Evolutionary conservation across 768 basidiomycete genomes (phyloP).

Genomic region (Ramaria sp.): DNA sequence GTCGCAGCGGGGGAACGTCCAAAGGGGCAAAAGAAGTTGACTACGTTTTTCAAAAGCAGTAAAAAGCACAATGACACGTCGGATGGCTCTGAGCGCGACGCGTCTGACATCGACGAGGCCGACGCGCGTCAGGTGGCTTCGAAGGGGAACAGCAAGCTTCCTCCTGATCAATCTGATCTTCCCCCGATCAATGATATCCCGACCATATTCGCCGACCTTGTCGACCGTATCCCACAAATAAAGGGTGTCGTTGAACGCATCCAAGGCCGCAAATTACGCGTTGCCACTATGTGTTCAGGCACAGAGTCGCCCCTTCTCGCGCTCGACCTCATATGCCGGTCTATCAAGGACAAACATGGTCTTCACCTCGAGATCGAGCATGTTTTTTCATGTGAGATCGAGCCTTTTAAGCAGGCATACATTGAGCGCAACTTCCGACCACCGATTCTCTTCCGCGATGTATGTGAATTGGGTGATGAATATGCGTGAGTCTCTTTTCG

Average conservation of each 20-base stretch:
- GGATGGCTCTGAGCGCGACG: conserved; percentile 14
- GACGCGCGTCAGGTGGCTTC: conserved; percentile 12
- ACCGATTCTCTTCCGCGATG: conserved; percentile 86
- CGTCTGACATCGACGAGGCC: conserved; percentile 22
- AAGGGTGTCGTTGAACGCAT: conserved; percentile 55
- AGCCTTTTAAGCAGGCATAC: conserved; percentile 95
- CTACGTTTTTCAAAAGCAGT: conserved; percentile 12
- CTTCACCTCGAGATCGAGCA: conserved; percentile 69
- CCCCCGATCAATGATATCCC: conserved; percentile 69
- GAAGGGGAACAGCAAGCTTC: conserved; percentile 17
- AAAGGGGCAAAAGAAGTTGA: conserved; percentile 14
- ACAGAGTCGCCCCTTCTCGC: conserved; percentile 93
- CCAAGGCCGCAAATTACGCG: conserved; percentile 73
- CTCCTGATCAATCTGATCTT: conserved; percentile 51
- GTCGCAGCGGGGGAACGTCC: conserved; percentile 25
- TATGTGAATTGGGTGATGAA: conserved; percentile 72
- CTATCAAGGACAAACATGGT: conserved; percentile 56
- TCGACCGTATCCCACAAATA: conserved; percentile 53
- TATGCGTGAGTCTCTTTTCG: conserved; percentile 50
- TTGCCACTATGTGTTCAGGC: conserved; percentile 97
- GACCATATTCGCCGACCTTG: conserved; percentile 67
- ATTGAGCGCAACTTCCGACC: conserved; percentile 95
- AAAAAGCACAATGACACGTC: conserved; percentile 21
- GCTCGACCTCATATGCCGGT: conserved; percentile 70
- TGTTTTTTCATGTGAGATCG: conserved; percentile 95